Percentiles rank a stretch among this genome's conserved stretches.
These are phyloP conservation scores for Fusarium nelsonii DNA, from an alignment of 2,329 filamentous ascomycete species.

Conservation along the genomic window DNA sequence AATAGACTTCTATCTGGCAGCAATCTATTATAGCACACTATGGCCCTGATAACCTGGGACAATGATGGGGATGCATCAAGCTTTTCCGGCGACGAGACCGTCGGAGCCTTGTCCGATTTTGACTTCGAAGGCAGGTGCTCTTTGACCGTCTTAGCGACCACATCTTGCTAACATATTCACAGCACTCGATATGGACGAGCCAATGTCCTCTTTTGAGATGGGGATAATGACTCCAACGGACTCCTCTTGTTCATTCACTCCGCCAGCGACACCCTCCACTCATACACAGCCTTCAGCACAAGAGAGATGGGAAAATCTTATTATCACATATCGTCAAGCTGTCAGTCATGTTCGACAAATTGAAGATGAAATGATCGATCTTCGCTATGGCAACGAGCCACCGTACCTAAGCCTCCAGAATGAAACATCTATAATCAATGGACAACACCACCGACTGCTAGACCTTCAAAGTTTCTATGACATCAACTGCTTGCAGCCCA, in stretches of 20 bases:
- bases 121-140: neutral
- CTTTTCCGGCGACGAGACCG: neutral
- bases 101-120: neutral
- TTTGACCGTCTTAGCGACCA: accelerated
- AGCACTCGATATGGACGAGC: neutral
- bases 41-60: neutral
- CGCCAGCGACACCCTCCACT: neutral
- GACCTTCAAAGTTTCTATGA: neutral
- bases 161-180: accelerated
- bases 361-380: conserved; percentile 1
- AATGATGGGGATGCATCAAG: neutral
- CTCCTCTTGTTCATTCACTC: neutral
- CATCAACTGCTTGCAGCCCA: neutral
- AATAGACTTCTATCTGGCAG: neutral
- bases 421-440: too few relatives aligned
- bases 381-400: neutral
- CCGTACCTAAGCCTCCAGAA: neutral
- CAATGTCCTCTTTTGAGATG: neutral
- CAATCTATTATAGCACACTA: neutral
- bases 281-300: too few relatives aligned
- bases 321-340: neutral
- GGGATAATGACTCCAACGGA: neutral
- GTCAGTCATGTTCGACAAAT: neutral
- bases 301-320: neutral
- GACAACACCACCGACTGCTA: accelerated